Evolutionary conservation across 2,329 filamentous ascomycete genomes (phyloP).

Genomic region (Didymella sp.): DNA sequence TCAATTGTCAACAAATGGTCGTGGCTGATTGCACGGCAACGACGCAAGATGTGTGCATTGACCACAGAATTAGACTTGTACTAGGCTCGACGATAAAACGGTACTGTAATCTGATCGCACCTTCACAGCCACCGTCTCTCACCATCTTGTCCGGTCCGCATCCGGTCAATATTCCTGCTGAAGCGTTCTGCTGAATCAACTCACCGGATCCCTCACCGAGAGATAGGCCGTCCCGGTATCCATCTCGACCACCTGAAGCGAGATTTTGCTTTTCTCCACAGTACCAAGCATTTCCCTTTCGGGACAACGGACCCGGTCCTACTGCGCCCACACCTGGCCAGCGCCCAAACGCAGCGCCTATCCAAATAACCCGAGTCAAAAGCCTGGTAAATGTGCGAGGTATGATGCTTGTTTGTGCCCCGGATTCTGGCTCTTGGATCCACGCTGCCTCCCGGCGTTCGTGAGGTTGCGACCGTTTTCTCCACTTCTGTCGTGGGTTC

Average conservation of each 20-base stretch:
- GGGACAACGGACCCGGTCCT: constrained; percentile 12
- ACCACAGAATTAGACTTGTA: too few relatives aligned
- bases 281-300: constrained; percentile 16
- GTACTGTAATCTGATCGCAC: background rate
- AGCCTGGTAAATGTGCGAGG: background rate
- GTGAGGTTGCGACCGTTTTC: constrained; percentile 15
- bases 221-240: background rate
- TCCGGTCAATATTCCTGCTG: background rate
- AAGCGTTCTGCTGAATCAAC: background rate
- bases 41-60: too few relatives aligned
- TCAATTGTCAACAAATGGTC: too few relatives aligned
- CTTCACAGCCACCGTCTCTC: background rate
- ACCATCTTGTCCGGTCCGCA: background rate
- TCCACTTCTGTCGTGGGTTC: constrained; percentile 17
- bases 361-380: background rate
- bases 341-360: background rate
- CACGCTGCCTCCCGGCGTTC: background rate
- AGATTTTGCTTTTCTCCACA: background rate
- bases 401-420: constrained; percentile 9
- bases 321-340: background rate
- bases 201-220: background rate
- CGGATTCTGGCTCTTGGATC: background rate
- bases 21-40: background rate
- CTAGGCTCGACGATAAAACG: background rate
- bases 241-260: background rate